Evolutionary conservation across 306 rosid genomes (phyloP).

Genomic region (Dicorynia guianensis): DNA sequence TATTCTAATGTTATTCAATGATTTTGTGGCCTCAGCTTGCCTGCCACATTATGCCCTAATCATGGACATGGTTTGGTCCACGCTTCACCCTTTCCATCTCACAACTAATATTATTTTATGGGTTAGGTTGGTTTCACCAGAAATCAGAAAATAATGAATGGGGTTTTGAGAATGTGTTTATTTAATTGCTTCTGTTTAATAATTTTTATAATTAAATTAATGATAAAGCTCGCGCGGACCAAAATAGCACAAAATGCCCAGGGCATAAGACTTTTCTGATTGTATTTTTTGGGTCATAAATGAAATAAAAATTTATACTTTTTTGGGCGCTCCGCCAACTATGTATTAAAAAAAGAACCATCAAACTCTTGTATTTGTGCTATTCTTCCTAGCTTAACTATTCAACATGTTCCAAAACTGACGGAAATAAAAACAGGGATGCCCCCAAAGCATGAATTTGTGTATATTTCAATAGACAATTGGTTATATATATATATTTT

Average conservation of each 20-base stretch:
- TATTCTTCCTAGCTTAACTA: background rate
- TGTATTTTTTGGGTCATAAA: background rate
- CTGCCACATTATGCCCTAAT: constrained; percentile 4
- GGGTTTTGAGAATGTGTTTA: too few species aligned
- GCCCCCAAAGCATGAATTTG: too few species aligned
- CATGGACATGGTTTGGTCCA: background rate
- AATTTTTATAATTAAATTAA: too few species aligned
- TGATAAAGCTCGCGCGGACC: too few species aligned
- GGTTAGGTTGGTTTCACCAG: background rate
- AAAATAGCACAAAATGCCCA: too few species aligned
- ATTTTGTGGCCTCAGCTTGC: background rate
- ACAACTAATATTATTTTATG: background rate
- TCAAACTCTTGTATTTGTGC: background rate
- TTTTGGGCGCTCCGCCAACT: background rate
- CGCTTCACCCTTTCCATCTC: too few species aligned
- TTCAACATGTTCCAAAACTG: too few species aligned
- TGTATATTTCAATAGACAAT: too few species aligned
- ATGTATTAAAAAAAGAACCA: too few species aligned
- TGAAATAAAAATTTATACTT: background rate
- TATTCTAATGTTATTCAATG: background rate
- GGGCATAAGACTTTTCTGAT: background rate
- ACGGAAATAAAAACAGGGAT: background rate
- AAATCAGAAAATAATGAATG: too few species aligned
- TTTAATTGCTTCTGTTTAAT: too few species aligned
- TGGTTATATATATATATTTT: too few species aligned